Base-by-base conservation (phyloP, 768 basidiomycete genomes). In the Sarcodon aspratus region DNA sequence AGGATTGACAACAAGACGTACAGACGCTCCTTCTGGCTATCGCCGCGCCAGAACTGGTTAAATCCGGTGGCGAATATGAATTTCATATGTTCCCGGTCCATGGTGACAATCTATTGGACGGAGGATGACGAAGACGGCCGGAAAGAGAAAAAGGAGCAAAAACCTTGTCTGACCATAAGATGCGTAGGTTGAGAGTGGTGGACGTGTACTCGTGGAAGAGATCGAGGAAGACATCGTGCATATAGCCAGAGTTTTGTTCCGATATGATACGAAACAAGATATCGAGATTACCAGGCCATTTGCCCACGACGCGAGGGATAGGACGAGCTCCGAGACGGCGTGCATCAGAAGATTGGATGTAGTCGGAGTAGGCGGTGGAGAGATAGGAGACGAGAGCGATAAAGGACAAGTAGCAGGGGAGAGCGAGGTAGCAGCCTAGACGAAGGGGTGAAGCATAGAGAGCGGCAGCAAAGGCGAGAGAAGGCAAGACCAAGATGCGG, bases 261-360 rank as follows among this genome's bases (percentile, higher is more conserved):
- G 66, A 65, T 55, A 74, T 69, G 67, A 81, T 74, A 48, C 63
- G 67, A 44, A 83, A 57, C 49, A 84, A 69, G 44, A 86, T 61
- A 55, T 88, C 85, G 55, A 86, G 64, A 59, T 86, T 86, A n/a
- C 85, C 85, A 3, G 82, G 84, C 80, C 81, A 84, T 65, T 74
- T 79, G 7, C 84, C 84, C 13, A 73, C 66, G 12, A 85, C 76
- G 2, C 40, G 21, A 5, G 21, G 21, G 21, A 27, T 27, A 27
- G 21, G 21, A 27, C 21, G 21, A 27, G 21, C 21, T 27, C 21
- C 21, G 5, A 27, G 21, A 27, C 21, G 21, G 21, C 21, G 21
- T 27, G 21, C 21, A 27, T 27, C 21, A 5, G 21, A 27, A 27
- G 21, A 27, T 27, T 27, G 21, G 21, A 27, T 27, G 5, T 27